Evolutionary conservation across 2,329 filamentous ascomycete genomes (phyloP).

Genomic region (Alternaria ventricosa): DNA sequence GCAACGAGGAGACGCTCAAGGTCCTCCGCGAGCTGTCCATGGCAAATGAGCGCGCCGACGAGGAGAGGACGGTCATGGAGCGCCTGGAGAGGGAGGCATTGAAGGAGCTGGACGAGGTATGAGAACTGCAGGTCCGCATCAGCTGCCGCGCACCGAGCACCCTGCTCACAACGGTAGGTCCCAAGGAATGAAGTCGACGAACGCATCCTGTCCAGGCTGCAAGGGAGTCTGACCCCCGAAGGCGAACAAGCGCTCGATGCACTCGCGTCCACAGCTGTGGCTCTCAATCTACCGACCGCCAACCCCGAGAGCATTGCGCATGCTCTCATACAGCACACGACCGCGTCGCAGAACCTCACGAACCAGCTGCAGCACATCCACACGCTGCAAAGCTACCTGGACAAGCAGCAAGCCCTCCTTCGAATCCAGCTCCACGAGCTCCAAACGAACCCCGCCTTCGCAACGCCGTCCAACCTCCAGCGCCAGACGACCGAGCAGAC

Average conservation of each 20-base stretch:
- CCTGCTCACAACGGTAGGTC: conserved; percentile 26
- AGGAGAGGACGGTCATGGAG: conserved; percentile 66
- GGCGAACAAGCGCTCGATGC: conserved; percentile 42
- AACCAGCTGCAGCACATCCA: conserved; percentile 44
- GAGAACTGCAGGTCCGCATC: conserved; percentile 23
- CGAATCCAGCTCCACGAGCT: conserved; percentile 40
- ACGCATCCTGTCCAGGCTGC: conserved; percentile 33
- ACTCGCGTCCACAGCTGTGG: conserved; percentile 46
- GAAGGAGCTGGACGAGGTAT: conserved; percentile 56
- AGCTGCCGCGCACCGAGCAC: conserved; percentile 8
- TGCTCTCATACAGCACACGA: conserved; percentile 43
- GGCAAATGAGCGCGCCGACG: conserved; percentile 78
- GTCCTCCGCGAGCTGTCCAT: conserved; percentile 75
- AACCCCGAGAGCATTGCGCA: conserved; percentile 42
- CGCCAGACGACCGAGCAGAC: conserved; percentile 77
- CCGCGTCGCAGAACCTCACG: conserved; percentile 37
- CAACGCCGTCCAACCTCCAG: conserved; percentile 63
- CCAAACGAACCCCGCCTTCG: conserved; percentile 43
- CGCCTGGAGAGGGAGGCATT: conserved; percentile 67
- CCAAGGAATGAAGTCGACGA: conserved; percentile 25
- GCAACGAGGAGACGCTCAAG: conserved; percentile 82
- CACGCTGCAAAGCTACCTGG: conserved; percentile 42
- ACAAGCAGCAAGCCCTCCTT: conserved; percentile 40
- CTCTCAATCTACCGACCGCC: conserved; percentile 43
- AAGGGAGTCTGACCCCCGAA: conserved; percentile 33